These are phyloP conservation scores for Cucurbita argyrosperma DNA, from an alignment of 306 rosid species.

Conservation along the genomic window DNA sequence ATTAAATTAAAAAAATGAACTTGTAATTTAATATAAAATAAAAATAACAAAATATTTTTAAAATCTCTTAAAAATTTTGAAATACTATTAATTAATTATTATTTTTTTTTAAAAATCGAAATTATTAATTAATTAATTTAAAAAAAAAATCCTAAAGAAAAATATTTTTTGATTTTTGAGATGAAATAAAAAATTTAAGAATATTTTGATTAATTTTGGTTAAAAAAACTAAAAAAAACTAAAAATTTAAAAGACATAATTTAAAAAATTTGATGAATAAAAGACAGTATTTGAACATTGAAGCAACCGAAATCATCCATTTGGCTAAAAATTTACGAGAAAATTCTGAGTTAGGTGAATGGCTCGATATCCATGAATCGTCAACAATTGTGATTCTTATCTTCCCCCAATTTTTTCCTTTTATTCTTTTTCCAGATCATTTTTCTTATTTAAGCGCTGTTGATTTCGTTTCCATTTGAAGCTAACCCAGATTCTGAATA, in stretches of 20 bases:
- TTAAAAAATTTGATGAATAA: background rate
- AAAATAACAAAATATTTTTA: no score
- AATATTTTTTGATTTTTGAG: no score
- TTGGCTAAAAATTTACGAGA: background rate
- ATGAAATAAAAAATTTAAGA: no score
- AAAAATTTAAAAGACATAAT: background rate
- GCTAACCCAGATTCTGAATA: background rate
- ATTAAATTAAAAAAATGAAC: no score
- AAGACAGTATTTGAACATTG: background rate
- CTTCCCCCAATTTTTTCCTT: background rate
- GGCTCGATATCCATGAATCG: background rate
- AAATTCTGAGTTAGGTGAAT: background rate
- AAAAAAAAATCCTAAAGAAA: no score
- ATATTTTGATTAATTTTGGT: no score
- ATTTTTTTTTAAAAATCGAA: no score
- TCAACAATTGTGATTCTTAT: background rate
- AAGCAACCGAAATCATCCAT: background rate
- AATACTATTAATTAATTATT: no score
- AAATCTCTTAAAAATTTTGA: no score
- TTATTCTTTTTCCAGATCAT: background rate
- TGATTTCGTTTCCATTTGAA: background rate
- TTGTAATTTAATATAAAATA: no score
- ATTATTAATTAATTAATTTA: no score
- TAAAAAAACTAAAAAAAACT: background rate
- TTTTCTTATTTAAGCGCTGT: background rate